These are phyloP conservation scores for Ustulina deusta DNA, from an alignment of 2,329 filamentous ascomycete species.

Conservation along the genomic window DNA sequence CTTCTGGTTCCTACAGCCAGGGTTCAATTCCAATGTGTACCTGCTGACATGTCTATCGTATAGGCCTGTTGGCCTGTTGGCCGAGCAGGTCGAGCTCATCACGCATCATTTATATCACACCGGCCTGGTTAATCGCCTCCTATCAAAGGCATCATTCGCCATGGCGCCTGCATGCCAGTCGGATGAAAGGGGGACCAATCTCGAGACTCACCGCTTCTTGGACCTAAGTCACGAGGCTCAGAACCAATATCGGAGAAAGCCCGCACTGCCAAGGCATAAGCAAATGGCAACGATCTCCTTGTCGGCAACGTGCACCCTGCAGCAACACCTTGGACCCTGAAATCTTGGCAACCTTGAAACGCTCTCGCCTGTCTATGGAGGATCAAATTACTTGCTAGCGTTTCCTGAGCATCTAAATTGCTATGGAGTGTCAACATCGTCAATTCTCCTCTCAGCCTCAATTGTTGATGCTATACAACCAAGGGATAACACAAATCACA, in stretches of 20 bases:
- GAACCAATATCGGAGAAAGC: constrained; percentile 11
- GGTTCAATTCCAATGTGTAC: not conserved
- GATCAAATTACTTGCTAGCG: constrained; percentile 30
- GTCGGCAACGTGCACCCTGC: constrained; percentile 30
- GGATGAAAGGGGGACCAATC: constrained; percentile 17
- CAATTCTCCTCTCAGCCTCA: not conserved
- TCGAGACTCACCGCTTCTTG: constrained; percentile 36
- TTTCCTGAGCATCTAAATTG: constrained; percentile 19
- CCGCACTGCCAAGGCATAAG: constrained; percentile 34
- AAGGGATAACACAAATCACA: constrained; percentile 2
- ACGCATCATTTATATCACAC: constrained; percentile 11
- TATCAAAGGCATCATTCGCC: constrained; percentile 11
- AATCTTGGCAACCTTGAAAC: constrained; percentile 34
- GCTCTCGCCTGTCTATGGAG: constrained; percentile 12
- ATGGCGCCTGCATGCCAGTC: constrained; percentile 15
- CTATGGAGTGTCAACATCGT: not conserved
- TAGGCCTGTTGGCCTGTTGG: not conserved
- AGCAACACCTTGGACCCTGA: constrained; percentile 34
- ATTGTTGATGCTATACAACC: not conserved
- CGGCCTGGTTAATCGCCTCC: constrained; percentile 8
- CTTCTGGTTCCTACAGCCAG: constrained; percentile 14
- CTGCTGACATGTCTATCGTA: constrained; percentile 1
- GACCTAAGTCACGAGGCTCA: constrained; percentile 25
- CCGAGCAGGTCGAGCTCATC: constrained; percentile 4
- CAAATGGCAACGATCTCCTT: constrained; percentile 26